Evolutionary conservation across 805 yeast species (phyloP).

Genomic region (Kuraishia cidri): DNA sequence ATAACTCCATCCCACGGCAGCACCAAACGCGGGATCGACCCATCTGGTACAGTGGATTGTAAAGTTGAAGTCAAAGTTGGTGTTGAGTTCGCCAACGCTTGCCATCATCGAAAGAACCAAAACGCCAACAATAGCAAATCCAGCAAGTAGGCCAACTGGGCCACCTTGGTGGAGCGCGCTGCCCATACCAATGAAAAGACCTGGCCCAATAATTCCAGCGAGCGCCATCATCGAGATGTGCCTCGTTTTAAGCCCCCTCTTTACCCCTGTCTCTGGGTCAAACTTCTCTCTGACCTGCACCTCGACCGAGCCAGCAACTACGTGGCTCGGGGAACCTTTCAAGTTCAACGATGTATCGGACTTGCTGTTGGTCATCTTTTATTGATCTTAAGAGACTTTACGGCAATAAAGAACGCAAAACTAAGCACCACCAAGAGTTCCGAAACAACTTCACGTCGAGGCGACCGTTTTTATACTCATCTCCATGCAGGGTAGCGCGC

Average conservation of each 20-base stretch:
- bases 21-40: slow-evolving; percentile 49
- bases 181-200: slow-evolving; percentile 41
- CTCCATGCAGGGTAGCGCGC: too few relatives aligned
- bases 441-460: too few relatives aligned
- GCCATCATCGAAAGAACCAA: slow-evolving; percentile 47
- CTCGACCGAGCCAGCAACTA: too few relatives aligned
- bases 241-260: slow-evolving; percentile 38
- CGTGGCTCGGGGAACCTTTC: too few relatives aligned
- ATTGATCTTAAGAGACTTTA: too few relatives aligned
- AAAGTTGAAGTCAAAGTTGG: slow-evolving; percentile 44
- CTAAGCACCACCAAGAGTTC: too few relatives aligned
- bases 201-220: slow-evolving; percentile 57
- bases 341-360: too few relatives aligned
- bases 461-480: too few relatives aligned
- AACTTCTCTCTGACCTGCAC: too few relatives aligned
- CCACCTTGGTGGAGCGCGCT: slow-evolving; percentile 39
- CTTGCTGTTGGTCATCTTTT: too few relatives aligned
- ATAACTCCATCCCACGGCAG: slow-evolving; percentile 43
- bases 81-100: slow-evolving; percentile 46
- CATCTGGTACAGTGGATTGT: slow-evolving; percentile 41
- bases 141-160: slow-evolving; percentile 40
- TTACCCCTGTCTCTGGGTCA: slow-evolving; percentile 8
- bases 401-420: too few relatives aligned
- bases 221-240: slow-evolving; percentile 41
- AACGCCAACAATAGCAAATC: slow-evolving; percentile 43